A percentile compares a stretch with the other conserved stretches of the same genome.
Conservation (phyloP, 1,284 basidiomycete species). For the Tilletia setariae region DNA sequence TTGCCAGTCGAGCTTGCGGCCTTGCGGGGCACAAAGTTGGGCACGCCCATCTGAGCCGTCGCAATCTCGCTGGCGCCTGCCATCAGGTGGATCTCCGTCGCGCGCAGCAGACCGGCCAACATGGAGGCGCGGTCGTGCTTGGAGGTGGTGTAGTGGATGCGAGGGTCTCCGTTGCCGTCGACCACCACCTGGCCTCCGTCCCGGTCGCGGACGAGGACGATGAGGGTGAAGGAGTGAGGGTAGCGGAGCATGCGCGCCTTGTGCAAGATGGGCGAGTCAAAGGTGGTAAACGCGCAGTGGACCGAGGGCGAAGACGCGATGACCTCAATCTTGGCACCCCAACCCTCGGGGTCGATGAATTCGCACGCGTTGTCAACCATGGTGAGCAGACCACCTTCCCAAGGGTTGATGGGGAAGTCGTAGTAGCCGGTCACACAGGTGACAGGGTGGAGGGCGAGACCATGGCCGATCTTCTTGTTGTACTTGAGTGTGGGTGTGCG, state of each 20-base stretch:
- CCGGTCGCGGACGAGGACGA: constrained; percentile 51
- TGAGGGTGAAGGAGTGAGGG: constrained; percentile 47
- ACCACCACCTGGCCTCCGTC: constrained; percentile 54
- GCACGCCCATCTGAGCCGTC: constrained; percentile 53
- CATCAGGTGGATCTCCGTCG: constrained; percentile 55
- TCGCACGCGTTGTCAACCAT: constrained; percentile 54
- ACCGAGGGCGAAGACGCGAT: constrained; percentile 55
- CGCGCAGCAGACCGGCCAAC: constrained; percentile 54
- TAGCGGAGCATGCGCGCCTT: constrained; percentile 54
- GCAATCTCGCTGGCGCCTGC: constrained; percentile 56
- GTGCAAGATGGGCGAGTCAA: constrained; percentile 52
- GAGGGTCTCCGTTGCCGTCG: constrained; percentile 53
- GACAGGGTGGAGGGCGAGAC: constrained; percentile 58
- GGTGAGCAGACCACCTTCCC: constrained; percentile 58
- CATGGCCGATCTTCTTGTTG: constrained; percentile 57
- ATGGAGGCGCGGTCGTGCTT: constrained; percentile 54
- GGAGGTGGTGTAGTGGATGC: constrained; percentile 56
- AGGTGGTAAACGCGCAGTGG: constrained; percentile 53
- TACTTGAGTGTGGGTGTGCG: constrained; percentile 55
- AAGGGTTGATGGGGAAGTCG: constrained; percentile 56
- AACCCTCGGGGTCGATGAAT: constrained; percentile 44
- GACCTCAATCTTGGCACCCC: constrained; percentile 58
- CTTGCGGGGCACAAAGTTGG: constrained; percentile 25
- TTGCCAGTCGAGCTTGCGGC: constrained; percentile 15
- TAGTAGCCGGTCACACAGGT: constrained; percentile 57